Evolutionary conservation across 108 stramenopile genomes (phyloP).

Genomic region (Conticribra weissflogii): DNA sequence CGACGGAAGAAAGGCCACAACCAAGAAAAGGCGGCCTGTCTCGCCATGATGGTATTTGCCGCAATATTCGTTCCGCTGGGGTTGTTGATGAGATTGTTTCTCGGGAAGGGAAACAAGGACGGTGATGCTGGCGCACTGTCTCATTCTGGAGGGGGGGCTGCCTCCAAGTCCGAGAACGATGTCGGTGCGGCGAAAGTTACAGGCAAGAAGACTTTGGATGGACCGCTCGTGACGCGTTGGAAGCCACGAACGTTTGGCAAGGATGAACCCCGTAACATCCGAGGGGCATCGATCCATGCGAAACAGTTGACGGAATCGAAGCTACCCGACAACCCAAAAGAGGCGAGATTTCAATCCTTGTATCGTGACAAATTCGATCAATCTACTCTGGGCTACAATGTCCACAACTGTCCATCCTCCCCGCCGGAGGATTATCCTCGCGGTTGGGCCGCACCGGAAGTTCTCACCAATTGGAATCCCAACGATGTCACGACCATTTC

Average conservation of each 20-base stretch:
- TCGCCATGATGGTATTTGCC: slow-evolving; percentile 3
- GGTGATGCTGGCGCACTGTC: background rate
- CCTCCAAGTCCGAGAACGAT: background rate
- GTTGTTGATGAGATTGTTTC: background rate
- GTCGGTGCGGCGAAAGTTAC: background rate
- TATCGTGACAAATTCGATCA: slow-evolving; percentile 27
- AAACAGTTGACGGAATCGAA: background rate
- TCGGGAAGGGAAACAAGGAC: background rate
- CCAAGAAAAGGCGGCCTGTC: background rate
- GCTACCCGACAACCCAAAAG: slow-evolving; percentile 5
- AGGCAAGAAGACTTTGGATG: too few relatives aligned
- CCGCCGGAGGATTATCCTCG: slow-evolving; percentile 63
- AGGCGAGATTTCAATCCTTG: slow-evolving; percentile 11
- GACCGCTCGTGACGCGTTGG: background rate
- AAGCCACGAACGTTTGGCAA: background rate
- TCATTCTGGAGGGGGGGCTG: background rate
- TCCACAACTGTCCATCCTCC: slow-evolving; percentile 60
- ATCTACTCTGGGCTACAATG: slow-evolving; percentile 50
- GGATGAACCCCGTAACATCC: background rate
- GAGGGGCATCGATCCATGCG: background rate
- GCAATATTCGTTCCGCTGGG: background rate
- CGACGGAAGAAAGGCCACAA: background rate
- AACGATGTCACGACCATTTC: slow-evolving; percentile 53
- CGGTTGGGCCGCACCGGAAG: slow-evolving; percentile 62
- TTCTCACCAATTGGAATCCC: slow-evolving; percentile 70